These are phyloP conservation scores for Podaxis sp. DNA, from an alignment of 768 basidiomycete genomes.

Conservation along the genomic window DNA sequence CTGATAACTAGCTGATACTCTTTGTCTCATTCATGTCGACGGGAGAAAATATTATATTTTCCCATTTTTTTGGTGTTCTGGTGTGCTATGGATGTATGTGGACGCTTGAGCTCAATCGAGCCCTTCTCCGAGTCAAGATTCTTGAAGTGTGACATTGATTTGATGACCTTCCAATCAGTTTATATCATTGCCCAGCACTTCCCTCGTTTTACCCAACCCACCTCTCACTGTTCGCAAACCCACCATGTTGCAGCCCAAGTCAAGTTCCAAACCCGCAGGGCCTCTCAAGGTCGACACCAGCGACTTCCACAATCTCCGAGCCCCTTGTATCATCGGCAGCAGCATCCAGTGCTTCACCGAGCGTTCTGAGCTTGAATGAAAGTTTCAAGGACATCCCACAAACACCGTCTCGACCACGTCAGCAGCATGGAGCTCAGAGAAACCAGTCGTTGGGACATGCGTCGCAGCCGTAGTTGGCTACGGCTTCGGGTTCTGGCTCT, in stretches of 20 bases:
- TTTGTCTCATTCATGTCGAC: no score
- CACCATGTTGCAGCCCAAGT: not conserved
- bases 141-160: no score
- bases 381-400: not conserved
- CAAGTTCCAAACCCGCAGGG: not conserved
- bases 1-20: no score
- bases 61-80: no score
- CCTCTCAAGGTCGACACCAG: conserved; percentile 8
- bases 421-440: not conserved
- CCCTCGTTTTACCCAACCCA: not conserved
- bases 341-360: not conserved
- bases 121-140: no score
- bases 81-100: no score
- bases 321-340: not conserved
- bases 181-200: not conserved
- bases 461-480: not conserved
- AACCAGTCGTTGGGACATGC: not conserved
- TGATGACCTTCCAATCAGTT: not conserved
- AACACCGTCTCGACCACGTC: not conserved
- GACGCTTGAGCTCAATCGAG: no score
- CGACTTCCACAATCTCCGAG: not conserved
- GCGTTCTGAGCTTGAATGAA: not conserved
- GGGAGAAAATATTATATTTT: no score
- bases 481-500: not conserved
- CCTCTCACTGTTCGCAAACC: not conserved